Evolutionary conservation across 139 green algal genomes (phyloP), one percentile per base, ranked within the genome.

Genomic region (Auxenochlorella protothecoides): DNA sequence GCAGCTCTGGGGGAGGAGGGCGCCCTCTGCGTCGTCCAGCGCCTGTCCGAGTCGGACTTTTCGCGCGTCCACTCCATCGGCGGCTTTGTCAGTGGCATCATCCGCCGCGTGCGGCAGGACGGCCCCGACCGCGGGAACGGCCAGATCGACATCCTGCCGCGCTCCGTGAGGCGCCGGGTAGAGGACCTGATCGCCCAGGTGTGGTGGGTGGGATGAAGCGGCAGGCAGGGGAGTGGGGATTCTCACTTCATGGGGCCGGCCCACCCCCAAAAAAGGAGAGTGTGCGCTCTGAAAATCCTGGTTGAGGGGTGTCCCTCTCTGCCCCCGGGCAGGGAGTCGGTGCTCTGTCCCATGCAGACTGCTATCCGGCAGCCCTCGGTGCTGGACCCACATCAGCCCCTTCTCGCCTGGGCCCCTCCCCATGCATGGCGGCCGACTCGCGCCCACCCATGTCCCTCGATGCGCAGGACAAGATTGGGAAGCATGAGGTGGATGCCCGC

Each of bases 41-140:
- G 83, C 61, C 74, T 88, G 69, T 55, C 61, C 4, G 80, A 84
- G 55, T 68, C 76, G 51, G 79, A 87, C 72, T 82, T 88, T 12
- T 52, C 68, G 2, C 77, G 77, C 65, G 76, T 88, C 65, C 71
- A 68, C 69, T 84, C 83, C 70, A 72, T 78, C 55, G 73, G 55
- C 63, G 80, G 76, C 52, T 83, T 84, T 66, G 15, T 75, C 5
- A 70, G 65, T 6, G 83, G 83, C 68, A 88, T 88, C 70, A 85
- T 88, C 67, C 72, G 84, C n/a, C 66, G 83, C 44, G 75, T 88
- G 44, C 73, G 79, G 63, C 65, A 76, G 51, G 82, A 88, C 51
- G 83, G 83, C 4, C 78, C 80, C 53, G 83, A 83, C 60, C 63
- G 75, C 59, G 76, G 72, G n/a, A 55, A 65, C 27, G 73, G 68